phyloP scores from a whole-genome alignment of 306 rosid species.

The Clitoria ternatea region DNA sequence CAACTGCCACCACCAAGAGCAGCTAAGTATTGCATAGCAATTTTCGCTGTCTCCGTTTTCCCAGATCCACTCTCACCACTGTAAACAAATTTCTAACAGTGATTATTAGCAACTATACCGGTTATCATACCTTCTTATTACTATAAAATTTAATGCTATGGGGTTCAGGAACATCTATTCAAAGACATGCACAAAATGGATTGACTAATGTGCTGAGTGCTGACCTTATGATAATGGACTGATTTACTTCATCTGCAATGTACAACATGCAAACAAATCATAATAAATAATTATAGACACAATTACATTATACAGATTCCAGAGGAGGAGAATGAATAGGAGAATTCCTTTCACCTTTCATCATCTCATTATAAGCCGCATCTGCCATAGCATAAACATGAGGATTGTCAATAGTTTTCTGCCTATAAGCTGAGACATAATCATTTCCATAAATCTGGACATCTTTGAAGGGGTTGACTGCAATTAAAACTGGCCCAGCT shows the following conservation, averaged over 20 bases:
- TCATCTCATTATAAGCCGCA: conserved; percentile 77
- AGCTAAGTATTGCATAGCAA: conserved; percentile 83
- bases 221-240: conserved; percentile 91
- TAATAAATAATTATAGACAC: conserved; percentile 29
- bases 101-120: conserved; percentile 3
- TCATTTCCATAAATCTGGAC: conserved; percentile 64
- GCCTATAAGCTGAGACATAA: conserved; percentile 51
- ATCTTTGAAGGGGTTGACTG: conserved; percentile 85
- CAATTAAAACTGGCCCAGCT: conserved; percentile 86
- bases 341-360: conserved; percentile 50
- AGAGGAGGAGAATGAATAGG: conserved; percentile 11
- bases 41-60: conserved; percentile 89
- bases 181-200: conserved; percentile 7
- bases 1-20: conserved; percentile 68
- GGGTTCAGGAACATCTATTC: conserved; percentile 6
- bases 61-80: conserved; percentile 99
- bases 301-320: conserved; percentile 6
- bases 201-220: conserved; percentile 25
- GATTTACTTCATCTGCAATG: conserved; percentile 82
- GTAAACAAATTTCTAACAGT: conserved; percentile 23
- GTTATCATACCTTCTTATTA: neutral
- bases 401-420: conserved; percentile 56
- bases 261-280: conserved; percentile 27
- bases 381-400: conserved; percentile 80
- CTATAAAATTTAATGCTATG: neutral